A percentile compares a stretch with the other conserved stretches of the same genome.
Evolutionary conservation across 2,329 filamentous ascomycete genomes (phyloP).

Genomic region (Ophiostoma quercus): DNA sequence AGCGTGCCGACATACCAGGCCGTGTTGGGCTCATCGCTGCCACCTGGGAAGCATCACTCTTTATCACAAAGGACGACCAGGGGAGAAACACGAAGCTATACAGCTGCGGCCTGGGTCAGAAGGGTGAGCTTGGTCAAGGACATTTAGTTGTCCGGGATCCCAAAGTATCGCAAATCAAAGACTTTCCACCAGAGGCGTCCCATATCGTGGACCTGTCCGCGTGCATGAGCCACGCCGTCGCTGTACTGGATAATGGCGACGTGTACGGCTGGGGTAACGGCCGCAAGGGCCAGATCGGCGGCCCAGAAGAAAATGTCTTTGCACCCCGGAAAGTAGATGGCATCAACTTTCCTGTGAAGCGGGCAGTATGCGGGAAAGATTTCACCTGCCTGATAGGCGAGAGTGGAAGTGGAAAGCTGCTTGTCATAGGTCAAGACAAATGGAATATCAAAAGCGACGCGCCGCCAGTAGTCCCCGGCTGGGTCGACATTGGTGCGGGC

Average conservation of each 20-base stretch:
- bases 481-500: slow-evolving; percentile 67
- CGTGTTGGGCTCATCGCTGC: slow-evolving; percentile 53
- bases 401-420: slow-evolving; percentile 52
- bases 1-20: slow-evolving; percentile 29
- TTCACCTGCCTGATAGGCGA: slow-evolving; percentile 69
- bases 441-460: slow-evolving; percentile 58
- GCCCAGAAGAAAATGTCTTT: slow-evolving; percentile 49
- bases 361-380: slow-evolving; percentile 74
- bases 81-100: slow-evolving; percentile 49
- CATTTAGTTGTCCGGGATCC: slow-evolving; percentile 46
- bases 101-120: slow-evolving; percentile 60
- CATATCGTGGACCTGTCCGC: slow-evolving; percentile 62
- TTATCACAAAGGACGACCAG: slow-evolving; percentile 47
- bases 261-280: slow-evolving; percentile 86
- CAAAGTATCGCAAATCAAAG: slow-evolving; percentile 45
- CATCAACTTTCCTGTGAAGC: slow-evolving; percentile 56
- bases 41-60: slow-evolving; percentile 70
- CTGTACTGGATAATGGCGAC: slow-evolving; percentile 66
- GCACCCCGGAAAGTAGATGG: slow-evolving; percentile 56
- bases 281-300: slow-evolving; percentile 77
- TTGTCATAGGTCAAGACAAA: slow-evolving; percentile 70
- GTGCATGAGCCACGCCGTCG: slow-evolving; percentile 72
- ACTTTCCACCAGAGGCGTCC: slow-evolving; percentile 59
- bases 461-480: slow-evolving; percentile 50
- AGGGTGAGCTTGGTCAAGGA: slow-evolving; percentile 68